Base-by-base conservation (phyloP, 176 grass and related monocot genomes). In the Tillandsia fasciculata region DNA sequence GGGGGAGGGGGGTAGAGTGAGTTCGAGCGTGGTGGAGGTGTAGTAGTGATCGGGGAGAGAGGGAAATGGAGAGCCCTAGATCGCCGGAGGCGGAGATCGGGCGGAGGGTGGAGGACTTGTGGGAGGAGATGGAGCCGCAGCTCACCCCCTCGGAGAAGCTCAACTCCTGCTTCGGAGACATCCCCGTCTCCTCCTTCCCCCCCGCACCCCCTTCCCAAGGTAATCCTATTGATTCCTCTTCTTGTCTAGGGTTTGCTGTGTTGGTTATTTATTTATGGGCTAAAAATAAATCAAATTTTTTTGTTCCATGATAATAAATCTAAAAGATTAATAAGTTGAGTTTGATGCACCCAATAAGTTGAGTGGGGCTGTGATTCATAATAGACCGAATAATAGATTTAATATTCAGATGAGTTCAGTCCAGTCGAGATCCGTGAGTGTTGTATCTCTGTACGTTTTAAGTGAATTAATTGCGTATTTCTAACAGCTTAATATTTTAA, bases 21-120 rank as follows among this genome's bases (percentile, higher is more conserved):
- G 53, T 7, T 6, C 9, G 53, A 15, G 53, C 14, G 53, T 4
- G 52, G 53, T 12, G n/a, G 53, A 57, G n/a, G 8, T 12, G 3
- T 17, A 57, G 53, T 17, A 8, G 53, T 57, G 53, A 57, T 15
- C 4, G 15, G 53, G 53, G 59, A 9, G 64, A 10, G 64, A 66
- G 64, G 15, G 52, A 56, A 56, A 56, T 78, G 86, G 93, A 97
- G 10, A 89, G 86, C 71, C 84, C 93, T 53, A 77, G 86, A 63
- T 92, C 86, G 76, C 89, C 93, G 67, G 93, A 97, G 86, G 86
- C 93, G 79, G 84, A 81, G 86, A 90, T 97, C 67, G 93, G 93
- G 15, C 76, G 87, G 82, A 82, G 74, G 65, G 71, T 97, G 59
- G 93, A 97, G 81, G 89, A 97, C 78, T 81, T 92, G 10, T 97